Evolutionary conservation across 345 rosid species (phyloP), one percentile per base, ranked within the genome.

Genomic region (Toxicodendron radicans): DNA sequence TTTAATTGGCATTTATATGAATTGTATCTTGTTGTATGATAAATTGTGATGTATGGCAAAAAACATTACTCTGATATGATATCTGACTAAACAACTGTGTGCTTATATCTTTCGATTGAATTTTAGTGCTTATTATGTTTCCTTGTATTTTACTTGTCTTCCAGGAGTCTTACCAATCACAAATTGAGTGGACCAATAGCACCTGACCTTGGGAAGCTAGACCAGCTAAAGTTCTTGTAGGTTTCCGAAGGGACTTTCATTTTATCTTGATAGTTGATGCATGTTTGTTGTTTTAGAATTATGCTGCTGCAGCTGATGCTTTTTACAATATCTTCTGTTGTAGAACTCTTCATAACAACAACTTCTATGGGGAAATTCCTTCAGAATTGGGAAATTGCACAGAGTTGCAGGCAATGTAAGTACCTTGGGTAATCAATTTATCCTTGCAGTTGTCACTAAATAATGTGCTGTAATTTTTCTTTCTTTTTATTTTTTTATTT

Each of bases 301-400:
- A 49, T 53, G 33, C 46, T 66, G 71, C 75, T 64, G 24, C 46
- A 51, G 63, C 78, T 82, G 73, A 85, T 78, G 21, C n/a, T 53
- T 24, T 72, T 62, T 73, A 41, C 76, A 27, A 76, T 67, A 49
- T 73, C 45, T 54, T 72, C n/a, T 77, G 73, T 38, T 76, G 73
- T 79, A 95, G 99, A 83, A 73, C 83, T 79, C 97, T 95, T 78
- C 86, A 86, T 77, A 87, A 89, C 78, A 95, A 95, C 81, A 80
- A 85, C 72, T 84, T 95, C 33, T 95, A 91, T 85, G 96, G 91
- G 77, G 38, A 88, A 74, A 95, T 95, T 77, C 98, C 98, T 81
- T 78, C 87, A n/a, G 90, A 87, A 76, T 79, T 92, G 87, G 90
- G 93, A 65, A 92, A 92, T 84, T 95, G 99, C 85, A 82, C 96